Evolutionary conservation across 495 filamentous ascomycete species (phyloP), one percentile per base, ranked within the genome.

Genomic region (Daldinia bambusicola): DNA sequence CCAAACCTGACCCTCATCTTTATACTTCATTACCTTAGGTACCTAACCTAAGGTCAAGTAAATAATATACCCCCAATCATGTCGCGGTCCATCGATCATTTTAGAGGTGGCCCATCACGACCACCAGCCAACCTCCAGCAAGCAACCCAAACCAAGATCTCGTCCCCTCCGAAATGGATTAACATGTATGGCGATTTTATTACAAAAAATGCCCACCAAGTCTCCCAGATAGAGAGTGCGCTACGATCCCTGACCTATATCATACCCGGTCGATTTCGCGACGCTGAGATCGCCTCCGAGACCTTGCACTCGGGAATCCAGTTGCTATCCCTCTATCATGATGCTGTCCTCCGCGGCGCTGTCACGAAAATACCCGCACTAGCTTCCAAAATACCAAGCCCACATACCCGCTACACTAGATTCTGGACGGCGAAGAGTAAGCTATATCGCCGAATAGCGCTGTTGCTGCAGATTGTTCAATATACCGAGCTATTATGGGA

Each of bases 211-310:
- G 86, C 93, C 60, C 90, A 91, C 77, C 92, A 95, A 22, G 93
- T 99, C 59, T 90, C 90, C 13, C 93, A 97, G 77, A 94, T 99
- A 63, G 95, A 99, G 82, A 95, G 92, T 45, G 93, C 92, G 14
- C 82, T 99, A 75, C 89, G 96, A 20, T 95, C 92, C 4, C 82
- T 99, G 57, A 96, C 94, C 20, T 98, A 98, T 77, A 94, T 99
- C 73, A 94, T 99, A 30, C 95, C 95, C 53, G 93, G 94, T 65
- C 93, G 94, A 56, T 97, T 96, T 79, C 89, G 93, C 70, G 94
- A 98, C 76, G 92, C 94, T 37, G 94, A 97, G 77, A 88, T 98
- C 71, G 90, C 95, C 64, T 97, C 95, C 69, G 95, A 99, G 82
- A 93, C 91, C 59, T 86, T 98, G 18, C 94, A 99, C 74, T 93